Percentiles rank a stretch among this genome's conserved stretches.
Conservation (phyloP, 2,329 filamentous ascomycete species). For the Phyllosticta paracitricarpa region DNA sequence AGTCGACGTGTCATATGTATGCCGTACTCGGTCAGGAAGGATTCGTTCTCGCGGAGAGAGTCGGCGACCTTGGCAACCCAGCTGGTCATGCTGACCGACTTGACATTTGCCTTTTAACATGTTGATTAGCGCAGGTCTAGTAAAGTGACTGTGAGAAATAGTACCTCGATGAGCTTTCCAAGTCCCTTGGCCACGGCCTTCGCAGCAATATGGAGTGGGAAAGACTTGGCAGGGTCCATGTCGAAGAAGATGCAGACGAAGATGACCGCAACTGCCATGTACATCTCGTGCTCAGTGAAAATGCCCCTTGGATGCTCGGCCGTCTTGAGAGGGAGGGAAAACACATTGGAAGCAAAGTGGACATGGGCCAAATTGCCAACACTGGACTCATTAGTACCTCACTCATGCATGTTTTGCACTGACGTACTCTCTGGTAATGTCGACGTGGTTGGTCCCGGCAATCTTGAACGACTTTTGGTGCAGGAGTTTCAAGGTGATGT, state of each 20-base stretch:
- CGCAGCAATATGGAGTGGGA: conserved; percentile 50
- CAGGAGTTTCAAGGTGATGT: conserved; percentile 51
- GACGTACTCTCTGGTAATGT: conserved; percentile 48
- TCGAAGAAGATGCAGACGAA: conserved; percentile 58
- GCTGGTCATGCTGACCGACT: conserved; percentile 46
- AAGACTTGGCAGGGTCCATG: conserved; percentile 56
- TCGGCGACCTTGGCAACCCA: conserved; percentile 45
- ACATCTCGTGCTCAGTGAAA: conserved; percentile 49
- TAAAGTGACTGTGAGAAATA: too few relatives aligned
- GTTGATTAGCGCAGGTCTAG: too few relatives aligned
- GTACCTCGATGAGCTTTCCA: conserved; percentile 47
- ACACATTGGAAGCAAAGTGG: conserved; percentile 46
- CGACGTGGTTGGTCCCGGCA: conserved; percentile 50
- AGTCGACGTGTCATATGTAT: conserved; percentile 55
- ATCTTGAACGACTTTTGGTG: conserved; percentile 53
- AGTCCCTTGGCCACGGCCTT: conserved; percentile 49
- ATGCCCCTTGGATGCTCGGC: conserved; percentile 40
- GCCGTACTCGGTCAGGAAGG: conserved; percentile 52
- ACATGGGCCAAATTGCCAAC: conserved; percentile 45
- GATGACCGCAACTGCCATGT: conserved; percentile 53
- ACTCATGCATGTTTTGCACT: not conserved
- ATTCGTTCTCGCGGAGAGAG: conserved; percentile 38
- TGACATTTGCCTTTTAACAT: conserved; percentile 42
- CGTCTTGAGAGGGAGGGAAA: conserved; percentile 47
- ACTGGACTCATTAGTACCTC: conserved; percentile 9